These are phyloP conservation scores for Drosera capensis DNA, from an alignment of 148 eudicot genomes.

Conservation along the genomic window DNA sequence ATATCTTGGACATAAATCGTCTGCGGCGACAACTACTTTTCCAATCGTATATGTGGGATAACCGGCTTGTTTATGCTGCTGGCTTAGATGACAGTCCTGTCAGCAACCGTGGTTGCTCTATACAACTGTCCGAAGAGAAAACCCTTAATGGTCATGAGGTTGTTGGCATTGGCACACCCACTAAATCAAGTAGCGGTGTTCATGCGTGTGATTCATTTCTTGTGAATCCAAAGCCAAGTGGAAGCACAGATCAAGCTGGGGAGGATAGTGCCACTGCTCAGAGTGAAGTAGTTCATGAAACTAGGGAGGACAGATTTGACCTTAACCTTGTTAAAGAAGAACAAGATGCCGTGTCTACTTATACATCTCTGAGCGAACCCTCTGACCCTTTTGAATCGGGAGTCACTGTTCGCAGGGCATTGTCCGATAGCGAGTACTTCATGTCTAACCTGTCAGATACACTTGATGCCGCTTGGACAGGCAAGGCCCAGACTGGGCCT, in stretches of 20 bases:
- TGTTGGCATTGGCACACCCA: constrained; percentile 11
- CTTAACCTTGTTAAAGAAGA: constrained; percentile 14
- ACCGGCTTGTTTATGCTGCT: constrained; percentile 56
- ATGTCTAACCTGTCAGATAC: constrained; percentile 51
- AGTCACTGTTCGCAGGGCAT: constrained; percentile 31
- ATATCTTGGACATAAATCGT: constrained; percentile 78
- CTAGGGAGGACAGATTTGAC: constrained; percentile 11
- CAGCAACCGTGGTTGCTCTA: constrained; percentile 5
- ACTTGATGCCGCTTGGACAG: constrained; percentile 92
- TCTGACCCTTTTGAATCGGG: constrained; percentile 25
- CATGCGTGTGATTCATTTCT: constrained; percentile 19
- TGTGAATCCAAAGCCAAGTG: constrained; percentile 15
- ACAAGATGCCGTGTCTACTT: constrained; percentile 14
- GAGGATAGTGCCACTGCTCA: constrained; percentile 6
- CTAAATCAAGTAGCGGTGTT: constrained; percentile 11
- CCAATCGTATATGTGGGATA: constrained; percentile 90
- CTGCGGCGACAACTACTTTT: constrained; percentile 64
- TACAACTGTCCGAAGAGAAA: constrained; percentile 17
- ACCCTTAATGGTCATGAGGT: constrained; percentile 12
- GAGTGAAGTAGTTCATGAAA: constrained; percentile 15
- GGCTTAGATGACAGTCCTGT: constrained; percentile 21
- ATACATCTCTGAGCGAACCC: constrained; percentile 10
- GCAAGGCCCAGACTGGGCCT: constrained; percentile 41
- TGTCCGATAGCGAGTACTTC: constrained; percentile 51
- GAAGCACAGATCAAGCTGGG: constrained; percentile 15